Conservation (phyloP, 768 basidiomycete species). For the Polyporus arcularius region DNA sequence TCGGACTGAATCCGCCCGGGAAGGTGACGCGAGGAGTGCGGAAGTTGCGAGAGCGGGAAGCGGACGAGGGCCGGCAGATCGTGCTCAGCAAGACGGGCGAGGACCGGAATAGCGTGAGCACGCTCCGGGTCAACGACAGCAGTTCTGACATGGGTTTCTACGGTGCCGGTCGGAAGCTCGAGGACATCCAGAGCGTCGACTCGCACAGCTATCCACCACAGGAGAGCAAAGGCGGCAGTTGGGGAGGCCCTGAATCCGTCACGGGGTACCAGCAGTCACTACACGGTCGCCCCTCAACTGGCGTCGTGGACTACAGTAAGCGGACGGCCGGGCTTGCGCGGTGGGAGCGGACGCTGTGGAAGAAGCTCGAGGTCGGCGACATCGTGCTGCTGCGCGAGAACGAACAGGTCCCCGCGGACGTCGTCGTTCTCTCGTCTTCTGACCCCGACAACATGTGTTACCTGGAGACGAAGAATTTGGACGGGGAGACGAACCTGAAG, state of each 20-base stretch:
- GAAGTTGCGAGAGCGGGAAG: conserved; percentile 82
- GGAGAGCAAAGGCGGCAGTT: conserved; percentile 26
- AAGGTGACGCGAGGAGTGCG: conserved; percentile 83
- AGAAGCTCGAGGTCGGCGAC: conserved; percentile 98
- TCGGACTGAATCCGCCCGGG: conserved; percentile 71
- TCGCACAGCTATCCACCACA: conserved; percentile 65
- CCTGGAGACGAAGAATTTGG: conserved; percentile 96
- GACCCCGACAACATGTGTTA: conserved; percentile 93
- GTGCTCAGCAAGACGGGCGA: conserved; percentile 52
- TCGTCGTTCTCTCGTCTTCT: conserved; percentile 89
- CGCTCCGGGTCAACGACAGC: conserved; percentile 42
- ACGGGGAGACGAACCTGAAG: conserved; percentile 97
- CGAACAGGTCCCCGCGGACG: conserved; percentile 96
- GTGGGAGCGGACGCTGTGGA: conserved; percentile 98
- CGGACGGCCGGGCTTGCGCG: conserved; percentile 67
- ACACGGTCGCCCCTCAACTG: conserved; percentile 55
- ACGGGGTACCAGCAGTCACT: conserved; percentile 56
- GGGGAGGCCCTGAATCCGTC: conserved; percentile 28
- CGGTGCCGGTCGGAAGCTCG: conserved; percentile 53
- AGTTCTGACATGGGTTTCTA: conserved; percentile 34
- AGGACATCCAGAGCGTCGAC: conserved; percentile 64
- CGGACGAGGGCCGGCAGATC: conserved; percentile 59
- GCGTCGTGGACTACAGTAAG: conserved; percentile 82
- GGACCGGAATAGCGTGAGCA: conserved; percentile 41
- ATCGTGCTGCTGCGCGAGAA: conserved; percentile 88